Evolutionary conservation across 768 basidiomycete genomes (phyloP).

Genomic region (Auriscalpium microsporum): DNA sequence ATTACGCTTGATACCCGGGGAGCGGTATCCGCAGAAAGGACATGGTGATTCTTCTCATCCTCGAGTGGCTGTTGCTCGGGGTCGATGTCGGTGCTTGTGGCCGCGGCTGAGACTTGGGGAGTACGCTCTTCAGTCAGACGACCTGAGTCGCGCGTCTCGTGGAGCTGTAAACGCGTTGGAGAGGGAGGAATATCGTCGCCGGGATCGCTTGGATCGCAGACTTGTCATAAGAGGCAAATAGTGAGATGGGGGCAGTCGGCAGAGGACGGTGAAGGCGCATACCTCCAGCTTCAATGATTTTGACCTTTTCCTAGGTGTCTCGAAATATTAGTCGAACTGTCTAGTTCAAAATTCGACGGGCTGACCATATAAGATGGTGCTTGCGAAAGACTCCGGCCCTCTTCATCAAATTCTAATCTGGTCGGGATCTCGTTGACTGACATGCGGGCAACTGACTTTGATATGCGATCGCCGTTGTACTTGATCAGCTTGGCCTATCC

Average conservation of each 20-base stretch:
- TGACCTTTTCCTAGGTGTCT: slow-evolving; percentile 7
- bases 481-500: background rate
- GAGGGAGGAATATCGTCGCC: slow-evolving; percentile 12
- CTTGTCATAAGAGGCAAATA: background rate
- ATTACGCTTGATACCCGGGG: slow-evolving; percentile 7
- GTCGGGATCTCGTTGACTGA: slow-evolving; percentile 9
- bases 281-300: slow-evolving; percentile 12
- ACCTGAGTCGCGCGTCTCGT: no score
- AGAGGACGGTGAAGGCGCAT: background rate
- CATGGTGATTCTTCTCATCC: background rate
- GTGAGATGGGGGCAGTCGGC: background rate
- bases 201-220: slow-evolving; percentile 12
- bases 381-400: background rate
- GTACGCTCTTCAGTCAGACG: slow-evolving; percentile 4
- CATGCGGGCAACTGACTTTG: slow-evolving; percentile 1
- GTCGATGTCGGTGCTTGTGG: no score
- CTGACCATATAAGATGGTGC: slow-evolving; percentile 11
- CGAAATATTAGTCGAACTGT: background rate
- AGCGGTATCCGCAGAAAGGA: slow-evolving; percentile 7
- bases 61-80: no score
- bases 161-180: slow-evolving; percentile 1
- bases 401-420: slow-evolving; percentile 10
- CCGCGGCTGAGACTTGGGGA: no score
- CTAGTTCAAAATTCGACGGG: slow-evolving; percentile 2
- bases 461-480: slow-evolving; percentile 4